These are phyloP conservation scores for Aspergillus aculeatus DNA, from an alignment of 2,329 filamentous ascomycete species.

Conservation along the genomic window DNA sequence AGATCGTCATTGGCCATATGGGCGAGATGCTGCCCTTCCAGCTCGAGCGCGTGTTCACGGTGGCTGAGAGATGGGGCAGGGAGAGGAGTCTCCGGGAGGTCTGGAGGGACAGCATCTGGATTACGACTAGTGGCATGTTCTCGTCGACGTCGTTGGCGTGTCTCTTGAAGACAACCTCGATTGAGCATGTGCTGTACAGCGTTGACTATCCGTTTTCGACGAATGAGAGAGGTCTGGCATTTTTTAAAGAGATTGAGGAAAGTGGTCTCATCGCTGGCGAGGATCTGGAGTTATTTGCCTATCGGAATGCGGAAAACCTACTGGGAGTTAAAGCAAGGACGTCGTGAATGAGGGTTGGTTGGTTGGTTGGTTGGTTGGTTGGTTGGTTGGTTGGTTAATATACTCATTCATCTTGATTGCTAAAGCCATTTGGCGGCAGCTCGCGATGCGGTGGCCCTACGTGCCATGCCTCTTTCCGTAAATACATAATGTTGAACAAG, in stretches of 20 bases:
- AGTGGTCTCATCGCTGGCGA: constrained; percentile 52
- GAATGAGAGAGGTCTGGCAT: constrained; percentile 50
- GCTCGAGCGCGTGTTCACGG: constrained; percentile 43
- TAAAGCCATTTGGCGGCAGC: too few species aligned
- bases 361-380: too few species aligned
- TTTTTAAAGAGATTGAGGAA: constrained; percentile 49
- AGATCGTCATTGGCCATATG: constrained; percentile 57
- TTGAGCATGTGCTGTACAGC: constrained; percentile 12
- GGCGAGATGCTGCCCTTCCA: constrained; percentile 56
- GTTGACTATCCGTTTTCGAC: constrained; percentile 47
- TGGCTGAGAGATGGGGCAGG: constrained; percentile 6
- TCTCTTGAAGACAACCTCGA: constrained; percentile 3
- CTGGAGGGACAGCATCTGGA: constrained; percentile 35
- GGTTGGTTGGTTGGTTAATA: too few species aligned
- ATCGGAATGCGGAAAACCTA: constrained; percentile 53
- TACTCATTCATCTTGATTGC: too few species aligned
- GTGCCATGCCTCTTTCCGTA: too few species aligned
- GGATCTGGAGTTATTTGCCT: constrained; percentile 51
- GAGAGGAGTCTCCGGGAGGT: constrained; percentile 45
- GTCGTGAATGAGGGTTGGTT: background rate
- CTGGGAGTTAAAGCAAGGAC: constrained; percentile 24
- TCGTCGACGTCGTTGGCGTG: constrained; percentile 8
- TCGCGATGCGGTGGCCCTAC: too few species aligned
- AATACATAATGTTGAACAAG: too few species aligned
- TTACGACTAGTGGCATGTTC: constrained; percentile 14